These are phyloP conservation scores for Blechomonas ayalai DNA, from an alignment of 208 protist genomes.

Conservation along the genomic window DNA sequence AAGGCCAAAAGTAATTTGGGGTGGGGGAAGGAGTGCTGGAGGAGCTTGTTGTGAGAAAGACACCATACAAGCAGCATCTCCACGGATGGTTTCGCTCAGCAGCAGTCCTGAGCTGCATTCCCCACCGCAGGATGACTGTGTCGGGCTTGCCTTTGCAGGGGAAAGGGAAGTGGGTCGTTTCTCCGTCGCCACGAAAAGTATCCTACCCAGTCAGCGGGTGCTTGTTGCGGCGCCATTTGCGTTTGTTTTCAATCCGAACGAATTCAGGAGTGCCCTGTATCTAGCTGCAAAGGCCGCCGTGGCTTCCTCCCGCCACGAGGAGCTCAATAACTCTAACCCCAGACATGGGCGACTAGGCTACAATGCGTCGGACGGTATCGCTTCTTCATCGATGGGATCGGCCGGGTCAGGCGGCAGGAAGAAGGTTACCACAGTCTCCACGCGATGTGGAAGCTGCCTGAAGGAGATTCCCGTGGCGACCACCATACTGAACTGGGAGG, in stretches of 20 bases:
- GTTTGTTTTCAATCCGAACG: conserved; percentile 35
- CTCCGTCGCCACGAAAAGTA: conserved; percentile 24
- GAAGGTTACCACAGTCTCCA: conserved; percentile 17
- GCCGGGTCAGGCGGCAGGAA: too few species aligned
- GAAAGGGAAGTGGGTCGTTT: conserved; percentile 42
- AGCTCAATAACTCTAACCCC: too few species aligned
- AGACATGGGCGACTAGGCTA: too few species aligned
- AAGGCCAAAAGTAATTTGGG: too few species aligned
- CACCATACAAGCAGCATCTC: too few species aligned
- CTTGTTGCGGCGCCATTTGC: conserved; percentile 43
- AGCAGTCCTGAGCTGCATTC: too few species aligned
- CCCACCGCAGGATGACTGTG: conserved; percentile 18
- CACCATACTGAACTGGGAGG: conserved; percentile 36
- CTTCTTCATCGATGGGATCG: too few species aligned
- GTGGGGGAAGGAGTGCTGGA: too few species aligned
- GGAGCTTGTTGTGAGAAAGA: too few species aligned
- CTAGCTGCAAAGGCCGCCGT: conserved; percentile 24
- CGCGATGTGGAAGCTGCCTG: conserved; percentile 45
- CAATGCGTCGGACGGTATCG: too few species aligned
- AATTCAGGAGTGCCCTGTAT: conserved; percentile 35
- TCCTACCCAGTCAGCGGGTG: conserved; percentile 53
- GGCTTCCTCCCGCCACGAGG: too few species aligned
- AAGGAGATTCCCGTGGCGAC: conserved; percentile 27
- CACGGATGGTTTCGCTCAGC: too few species aligned
- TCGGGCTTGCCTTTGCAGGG: conserved; percentile 15